Evolutionary conservation across 495 filamentous ascomycete species (phyloP).

Genomic region (Aspergillus campestris): DNA sequence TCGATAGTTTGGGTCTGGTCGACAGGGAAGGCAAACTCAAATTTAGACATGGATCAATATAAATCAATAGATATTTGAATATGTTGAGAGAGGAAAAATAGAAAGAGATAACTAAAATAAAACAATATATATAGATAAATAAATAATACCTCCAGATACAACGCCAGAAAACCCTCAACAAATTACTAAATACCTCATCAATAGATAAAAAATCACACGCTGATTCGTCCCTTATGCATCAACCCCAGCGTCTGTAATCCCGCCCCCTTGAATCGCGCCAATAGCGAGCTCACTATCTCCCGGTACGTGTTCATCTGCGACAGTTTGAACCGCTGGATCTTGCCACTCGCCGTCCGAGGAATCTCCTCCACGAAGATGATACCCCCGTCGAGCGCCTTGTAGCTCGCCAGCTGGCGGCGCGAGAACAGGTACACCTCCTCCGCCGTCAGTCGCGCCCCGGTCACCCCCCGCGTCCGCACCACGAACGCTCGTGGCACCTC

Average conservation of each 20-base stretch:
- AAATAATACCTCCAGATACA: too few species aligned
- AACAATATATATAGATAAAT: too few species aligned
- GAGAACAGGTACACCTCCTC: constrained; percentile 57
- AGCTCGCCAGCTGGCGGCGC: constrained; percentile 48
- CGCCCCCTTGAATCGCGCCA: constrained; percentile 23
- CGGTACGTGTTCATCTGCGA: constrained; percentile 39
- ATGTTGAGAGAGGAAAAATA: too few species aligned
- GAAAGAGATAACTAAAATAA: too few species aligned
- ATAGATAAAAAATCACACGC: constrained; percentile 5
- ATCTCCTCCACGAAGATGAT: constrained; percentile 66
- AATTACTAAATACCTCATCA: too few species aligned
- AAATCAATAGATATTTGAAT: too few species aligned
- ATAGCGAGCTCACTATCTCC: constrained; percentile 34
- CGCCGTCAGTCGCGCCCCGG: constrained; percentile 31
- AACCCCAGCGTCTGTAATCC: constrained; percentile 17
- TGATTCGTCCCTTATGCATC: constrained; percentile 15
- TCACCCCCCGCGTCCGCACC: constrained; percentile 37
- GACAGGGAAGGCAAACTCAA: too few species aligned
- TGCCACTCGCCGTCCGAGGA: constrained; percentile 70
- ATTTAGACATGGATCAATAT: too few species aligned
- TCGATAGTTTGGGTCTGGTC: too few species aligned
- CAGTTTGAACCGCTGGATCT: constrained; percentile 55
- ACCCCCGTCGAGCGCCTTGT: constrained; percentile 65
- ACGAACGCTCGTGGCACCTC: constrained; percentile 71
- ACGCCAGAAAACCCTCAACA: too few species aligned